Base-by-base conservation (phyloP, 805 yeast species). In the Aciculoconidium aculeatum region DNA sequence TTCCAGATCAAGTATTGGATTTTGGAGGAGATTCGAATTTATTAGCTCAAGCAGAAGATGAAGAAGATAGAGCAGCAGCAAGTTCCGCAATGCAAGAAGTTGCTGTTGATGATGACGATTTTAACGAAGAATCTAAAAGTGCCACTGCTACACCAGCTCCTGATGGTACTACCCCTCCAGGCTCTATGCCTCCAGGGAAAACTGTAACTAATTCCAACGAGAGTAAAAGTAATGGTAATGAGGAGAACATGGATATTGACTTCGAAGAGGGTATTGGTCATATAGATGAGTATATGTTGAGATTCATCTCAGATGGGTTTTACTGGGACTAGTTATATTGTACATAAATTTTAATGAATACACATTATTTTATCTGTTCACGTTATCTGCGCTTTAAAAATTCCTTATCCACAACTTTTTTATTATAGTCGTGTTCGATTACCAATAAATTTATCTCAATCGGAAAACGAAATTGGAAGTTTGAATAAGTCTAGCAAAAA, bases 251-350 rank as follows among this genome's bases (percentile, higher is more conserved):
- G 11, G 53, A 45, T 10, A 63, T 55, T 3, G 80, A 74, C 19
- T 74, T 59, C 28, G 80, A 70, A 4, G 85, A 75, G 25, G 82
- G 73, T 13, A 69, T 78, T 28, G 83, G 82, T 4, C 96, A 87
- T 53, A 75, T 90, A 30, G 99, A 92, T 51, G 97, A 92, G 65
- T 94, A 88, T 61, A 92, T 92, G 99, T 75, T 92, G 39, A 67
- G 88, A 36, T 84, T 73, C 50, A 84, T 92, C 35, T 94, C 94
- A 36, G 79, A 77, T 30, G 96, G 96, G 0, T 72, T 65, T 49
- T 83, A 77, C 49, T 45, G 40, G 30, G 57, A 51, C 24, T 48
- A 29, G 24, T 14, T 10, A 16, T 10, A 25, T 11, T 25, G 25
- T 32, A 32, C n/a, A n/a, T n/a, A n/a, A n/a, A n/a, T n/a, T n/a